phyloP scores from a whole-genome alignment of 2,329 filamentous ascomycete genomes.

The Rachicladosporium sp. region DNA sequence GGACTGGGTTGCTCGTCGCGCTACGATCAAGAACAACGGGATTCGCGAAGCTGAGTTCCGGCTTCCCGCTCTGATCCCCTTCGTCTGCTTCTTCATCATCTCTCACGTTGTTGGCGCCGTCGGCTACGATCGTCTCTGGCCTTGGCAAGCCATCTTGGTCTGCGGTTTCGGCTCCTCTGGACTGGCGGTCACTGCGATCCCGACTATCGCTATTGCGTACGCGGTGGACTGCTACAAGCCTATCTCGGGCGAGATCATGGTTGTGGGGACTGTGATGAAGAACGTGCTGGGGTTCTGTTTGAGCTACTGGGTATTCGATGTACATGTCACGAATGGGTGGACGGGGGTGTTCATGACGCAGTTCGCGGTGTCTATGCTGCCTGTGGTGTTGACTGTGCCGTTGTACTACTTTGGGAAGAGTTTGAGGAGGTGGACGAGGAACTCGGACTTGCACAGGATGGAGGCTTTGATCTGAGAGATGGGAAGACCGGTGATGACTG shows the following conservation, averaged over 20 bases:
- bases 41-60: slow-evolving; percentile 50
- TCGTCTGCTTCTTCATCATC: slow-evolving; percentile 38
- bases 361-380: slow-evolving; percentile 29
- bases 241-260: slow-evolving; percentile 35
- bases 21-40: slow-evolving; percentile 42
- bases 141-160: slow-evolving; percentile 37
- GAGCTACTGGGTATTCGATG: slow-evolving; percentile 30
- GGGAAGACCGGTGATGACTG: no score
- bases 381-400: slow-evolving; percentile 28
- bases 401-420: slow-evolving; percentile 32
- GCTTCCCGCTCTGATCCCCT: slow-evolving; percentile 41
- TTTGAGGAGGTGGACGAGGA: slow-evolving; percentile 27
- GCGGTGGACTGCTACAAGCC: slow-evolving; percentile 37
- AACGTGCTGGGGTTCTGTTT: slow-evolving; percentile 34
- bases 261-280: slow-evolving; percentile 33
- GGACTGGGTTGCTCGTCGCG: slow-evolving; percentile 38
- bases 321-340: slow-evolving; percentile 27
- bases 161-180: slow-evolving; percentile 36
- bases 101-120: slow-evolving; percentile 37
- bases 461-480: slow-evolving; percentile 19
- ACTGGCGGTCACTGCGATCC: slow-evolving; percentile 29
- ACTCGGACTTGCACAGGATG: slow-evolving; percentile 25
- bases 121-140: slow-evolving; percentile 37
- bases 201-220: slow-evolving; percentile 33
- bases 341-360: slow-evolving; percentile 33